These are phyloP conservation scores for Beta macrorhiza DNA, from an alignment of 179 eudicot species.

Conservation along the genomic window DNA sequence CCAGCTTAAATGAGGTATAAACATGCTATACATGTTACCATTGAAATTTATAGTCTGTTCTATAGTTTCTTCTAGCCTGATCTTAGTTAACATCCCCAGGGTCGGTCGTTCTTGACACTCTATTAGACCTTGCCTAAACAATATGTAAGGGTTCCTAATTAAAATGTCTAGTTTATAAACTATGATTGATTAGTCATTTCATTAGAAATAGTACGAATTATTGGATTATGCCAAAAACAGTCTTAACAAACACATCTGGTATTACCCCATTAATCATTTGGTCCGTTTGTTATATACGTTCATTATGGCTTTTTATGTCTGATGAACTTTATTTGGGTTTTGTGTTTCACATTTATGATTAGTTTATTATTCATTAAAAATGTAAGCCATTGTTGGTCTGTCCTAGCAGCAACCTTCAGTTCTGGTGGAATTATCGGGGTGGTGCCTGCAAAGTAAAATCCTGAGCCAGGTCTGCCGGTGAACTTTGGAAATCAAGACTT, in stretches of 20 bases:
- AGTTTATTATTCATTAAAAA: neutral
- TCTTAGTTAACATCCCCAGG: neutral
- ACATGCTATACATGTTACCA: neutral
- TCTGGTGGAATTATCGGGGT: neutral
- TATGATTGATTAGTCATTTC: no score
- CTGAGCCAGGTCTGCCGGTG: slow-evolving; percentile 6
- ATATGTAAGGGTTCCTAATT: no score
- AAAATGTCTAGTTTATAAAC: no score
- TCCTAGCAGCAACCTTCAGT: neutral
- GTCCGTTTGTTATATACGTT: neutral
- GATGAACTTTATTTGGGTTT: no score
- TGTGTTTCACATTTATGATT: no score
- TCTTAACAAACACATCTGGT: neutral
- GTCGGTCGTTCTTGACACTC: no score
- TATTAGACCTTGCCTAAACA: no score
- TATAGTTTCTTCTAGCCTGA: neutral
- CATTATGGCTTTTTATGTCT: no score
- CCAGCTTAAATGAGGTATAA: slow-evolving; percentile 14
- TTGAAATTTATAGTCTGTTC: neutral
- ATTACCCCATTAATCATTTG: neutral
- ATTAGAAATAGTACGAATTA: no score
- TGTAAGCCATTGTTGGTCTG: neutral
- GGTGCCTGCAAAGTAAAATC: slow-evolving; percentile 21
- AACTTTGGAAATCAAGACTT: neutral
- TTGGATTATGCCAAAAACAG: no score